phyloP scores from a whole-genome alignment of 2,329 filamentous ascomycete genomes.

The Talaromyces pinophilus region DNA sequence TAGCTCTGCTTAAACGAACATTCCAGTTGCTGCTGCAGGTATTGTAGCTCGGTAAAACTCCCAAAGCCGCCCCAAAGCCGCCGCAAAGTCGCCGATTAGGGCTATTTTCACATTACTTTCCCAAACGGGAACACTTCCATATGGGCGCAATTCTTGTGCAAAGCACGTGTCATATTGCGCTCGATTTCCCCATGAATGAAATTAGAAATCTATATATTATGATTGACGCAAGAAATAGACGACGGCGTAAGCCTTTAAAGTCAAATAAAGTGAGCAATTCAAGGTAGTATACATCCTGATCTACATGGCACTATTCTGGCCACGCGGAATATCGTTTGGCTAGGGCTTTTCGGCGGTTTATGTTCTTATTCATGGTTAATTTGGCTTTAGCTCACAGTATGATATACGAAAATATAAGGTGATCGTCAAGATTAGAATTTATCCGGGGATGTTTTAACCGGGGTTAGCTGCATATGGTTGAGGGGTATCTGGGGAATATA shows the following conservation, averaged over 20 bases:
- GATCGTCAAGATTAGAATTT: neutral
- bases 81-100: slow-evolving; percentile 1
- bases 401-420: neutral
- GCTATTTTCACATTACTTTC: slow-evolving; percentile 6
- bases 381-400: neutral
- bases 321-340: slow-evolving; percentile 17
- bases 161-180: neutral
- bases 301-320: neutral
- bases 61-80: neutral
- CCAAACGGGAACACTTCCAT: slow-evolving; percentile 16
- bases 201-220: neutral
- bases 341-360: neutral
- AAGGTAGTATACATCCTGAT: neutral
- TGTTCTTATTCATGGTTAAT: neutral
- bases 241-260: neutral
- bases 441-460: neutral
- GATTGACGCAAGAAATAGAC: neutral
- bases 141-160: neutral
- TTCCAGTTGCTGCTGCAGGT: neutral
- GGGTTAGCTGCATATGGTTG: neutral
- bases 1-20: neutral
- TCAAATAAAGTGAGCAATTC: neutral
- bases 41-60: slow-evolving; percentile 8
- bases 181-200: neutral
- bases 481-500: neutral